Evolutionary conservation across 306 rosid genomes (phyloP), one percentile per base, ranked within the genome.

Genomic region (Prunus mongolica): DNA sequence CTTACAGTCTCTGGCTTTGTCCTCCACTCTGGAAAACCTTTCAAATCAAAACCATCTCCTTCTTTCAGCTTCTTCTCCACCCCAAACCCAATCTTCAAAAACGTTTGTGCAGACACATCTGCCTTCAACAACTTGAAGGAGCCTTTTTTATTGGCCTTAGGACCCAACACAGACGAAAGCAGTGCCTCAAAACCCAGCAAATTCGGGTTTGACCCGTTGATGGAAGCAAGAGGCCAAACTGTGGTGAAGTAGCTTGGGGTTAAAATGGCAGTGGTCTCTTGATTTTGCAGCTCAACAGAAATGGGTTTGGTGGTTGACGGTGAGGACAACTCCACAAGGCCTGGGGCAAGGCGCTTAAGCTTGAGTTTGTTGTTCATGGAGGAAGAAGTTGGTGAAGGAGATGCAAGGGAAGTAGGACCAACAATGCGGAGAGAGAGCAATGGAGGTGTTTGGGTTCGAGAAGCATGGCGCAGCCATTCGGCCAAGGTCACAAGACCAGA

Each of bases 291-390:
- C 74, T 86, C 80, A 52, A 86, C 54, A 1, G 91, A 41, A 68
- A 82, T 30, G 3, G 79, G 66, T 65, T 82, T 87, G 15, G 82
- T 51, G 32, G 83, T 86, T 10, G 87, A 71, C 6, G 81, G 87
- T 24, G 97, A 89, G 11, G 93, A 95, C 51, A 95, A 75, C 84
- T 95, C 99, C 71, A 95, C 99, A 16, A 92, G 90, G 62, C 97
- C 99, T 6, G 99, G 99, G 2, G 97, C 99, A 10, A 92, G 97
- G 70, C 96, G 96, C 76, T 90, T 95, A 55, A 95, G 96, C 89
- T 92, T 95, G 81, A 92, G 89, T 86, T 82, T 87, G 86, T 81
- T 87, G 60, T 75, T 73, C 10, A 91, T 78, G 52, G 91, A 82
- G 69, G 90, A 46, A 8, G 94, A 84, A 2, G 96, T 71, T 1